These are phyloP conservation scores for Daucus carota DNA, from an alignment of 129 eudicot species.

Conservation along the genomic window DNA sequence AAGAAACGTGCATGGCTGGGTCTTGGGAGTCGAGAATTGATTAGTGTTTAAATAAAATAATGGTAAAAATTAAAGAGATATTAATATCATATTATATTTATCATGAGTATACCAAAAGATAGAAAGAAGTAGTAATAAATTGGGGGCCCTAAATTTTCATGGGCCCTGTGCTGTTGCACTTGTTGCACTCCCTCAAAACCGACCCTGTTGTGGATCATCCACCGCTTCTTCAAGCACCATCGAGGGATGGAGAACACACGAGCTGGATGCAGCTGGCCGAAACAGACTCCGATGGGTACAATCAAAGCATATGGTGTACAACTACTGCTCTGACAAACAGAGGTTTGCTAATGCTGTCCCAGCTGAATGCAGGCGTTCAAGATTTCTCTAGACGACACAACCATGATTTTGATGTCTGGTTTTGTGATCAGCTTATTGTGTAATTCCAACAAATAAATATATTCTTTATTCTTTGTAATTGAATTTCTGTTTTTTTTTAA, in stretches of 20 bases:
- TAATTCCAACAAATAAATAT: not conserved
- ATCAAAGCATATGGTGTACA: not conserved
- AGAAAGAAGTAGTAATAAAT: too few relatives aligned
- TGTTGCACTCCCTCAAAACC: too few relatives aligned
- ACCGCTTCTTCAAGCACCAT: not conserved
- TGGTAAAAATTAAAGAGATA: too few relatives aligned
- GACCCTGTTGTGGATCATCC: too few relatives aligned
- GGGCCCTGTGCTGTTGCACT: too few relatives aligned
- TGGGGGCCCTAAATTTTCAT: too few relatives aligned
- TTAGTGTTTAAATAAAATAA: too few relatives aligned
- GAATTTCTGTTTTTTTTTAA: not conserved
- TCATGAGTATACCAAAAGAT: too few relatives aligned
- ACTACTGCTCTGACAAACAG: not conserved
- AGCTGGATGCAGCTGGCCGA: not conserved
- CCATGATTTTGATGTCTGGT: not conserved
- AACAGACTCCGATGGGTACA: slow-evolving; percentile 8
- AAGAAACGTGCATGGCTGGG: too few relatives aligned
- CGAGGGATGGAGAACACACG: not conserved
- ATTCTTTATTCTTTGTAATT: not conserved
- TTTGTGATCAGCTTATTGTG: not conserved
- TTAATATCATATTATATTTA: too few relatives aligned
- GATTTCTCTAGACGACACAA: not conserved
- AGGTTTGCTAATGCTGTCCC: not conserved
- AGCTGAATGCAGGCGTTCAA: slow-evolving; percentile 3
- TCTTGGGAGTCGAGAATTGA: too few relatives aligned